Evolutionary conservation across 2,329 filamentous ascomycete species (phyloP), one percentile per base, ranked within the genome.

Genomic region (Leptographium galeiforme): DNA sequence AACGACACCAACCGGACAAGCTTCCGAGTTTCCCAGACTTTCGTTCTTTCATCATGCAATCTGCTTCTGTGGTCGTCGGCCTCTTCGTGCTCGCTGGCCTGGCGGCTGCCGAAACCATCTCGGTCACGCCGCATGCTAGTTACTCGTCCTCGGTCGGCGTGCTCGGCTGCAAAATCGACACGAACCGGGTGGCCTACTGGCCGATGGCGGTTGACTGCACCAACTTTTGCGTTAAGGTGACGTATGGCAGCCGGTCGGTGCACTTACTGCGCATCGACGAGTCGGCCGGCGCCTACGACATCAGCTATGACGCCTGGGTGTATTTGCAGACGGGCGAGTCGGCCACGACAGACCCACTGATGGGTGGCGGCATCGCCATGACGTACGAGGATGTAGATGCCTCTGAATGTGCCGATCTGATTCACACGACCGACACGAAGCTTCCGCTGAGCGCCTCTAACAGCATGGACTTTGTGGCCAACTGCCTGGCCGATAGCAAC

Each of bases 181-280:
- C 72, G 57, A 74, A 81, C 69, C 76, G 77, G 44, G 71, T 81
- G 41, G 78, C 78, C 57, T 82, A 82, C 71, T 82, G 76, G 75
- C 79, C 79, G 8, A 62, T 61, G 30, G 62, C 68, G 6, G 68
- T 77, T 48, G 69, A 70, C 67, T 82, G 78, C 69, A 67, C 73
- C 67, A 70, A 76, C 62, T 70, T 81, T 59, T 82, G 78, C 66
- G 68, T 81, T 60, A 72, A 74, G 63, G 67, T 81, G 56, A 70
- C 67, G 54, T 67, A 75, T 63, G 67, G 63, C 45, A 73, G 66
- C 53, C 74, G 75, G 56, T 69, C 66, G 41, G 64, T 83, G 54
- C 71, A 79, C 59, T 76, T 88, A 52, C 72, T 82, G 56, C 72
- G 72, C 63, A 67, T 82, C 57, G 79, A 81, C 68, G 64, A 68